These are phyloP conservation scores for Effrenium voratum DNA, from an alignment of 73 alveolate genomes.

Conservation along the genomic window DNA sequence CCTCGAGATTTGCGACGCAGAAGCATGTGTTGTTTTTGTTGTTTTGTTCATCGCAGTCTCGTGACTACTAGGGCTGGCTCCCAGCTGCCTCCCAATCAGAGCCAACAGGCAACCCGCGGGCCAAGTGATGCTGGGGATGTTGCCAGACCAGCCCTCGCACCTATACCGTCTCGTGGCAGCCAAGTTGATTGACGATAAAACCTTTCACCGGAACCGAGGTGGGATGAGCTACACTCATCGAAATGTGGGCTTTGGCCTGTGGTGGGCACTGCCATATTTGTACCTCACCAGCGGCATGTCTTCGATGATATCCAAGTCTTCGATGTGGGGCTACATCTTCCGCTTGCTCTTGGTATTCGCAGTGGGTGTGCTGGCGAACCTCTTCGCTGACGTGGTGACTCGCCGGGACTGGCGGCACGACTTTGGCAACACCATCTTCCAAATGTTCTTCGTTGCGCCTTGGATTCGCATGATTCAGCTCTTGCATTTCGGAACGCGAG, in stretches of 20 bases:
- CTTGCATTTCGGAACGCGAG: too few relatives aligned
- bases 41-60: too few relatives aligned
- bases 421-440: slow-evolving; percentile 82
- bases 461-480: too few relatives aligned
- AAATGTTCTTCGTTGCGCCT: slow-evolving; percentile 66
- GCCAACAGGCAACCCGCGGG: too few relatives aligned
- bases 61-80: too few relatives aligned
- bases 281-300: slow-evolving; percentile 89
- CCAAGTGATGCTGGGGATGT: too few relatives aligned
- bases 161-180: too few relatives aligned
- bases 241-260: slow-evolving; percentile 88
- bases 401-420: slow-evolving; percentile 84
- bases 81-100: too few relatives aligned
- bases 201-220: background rate
- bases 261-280: slow-evolving; percentile 91
- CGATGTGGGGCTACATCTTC: slow-evolving; percentile 41
- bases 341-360: slow-evolving; percentile 57
- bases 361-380: slow-evolving; percentile 63
- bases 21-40: too few relatives aligned
- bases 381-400: slow-evolving; percentile 50
- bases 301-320: slow-evolving; percentile 34
- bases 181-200: background rate
- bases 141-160: too few relatives aligned
- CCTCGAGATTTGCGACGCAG: too few relatives aligned
- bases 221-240: slow-evolving; percentile 89